Evolutionary conservation across 495 filamentous ascomycete genomes (phyloP), one percentile per base, ranked within the genome.

Genomic region (Halenospora varia): DNA sequence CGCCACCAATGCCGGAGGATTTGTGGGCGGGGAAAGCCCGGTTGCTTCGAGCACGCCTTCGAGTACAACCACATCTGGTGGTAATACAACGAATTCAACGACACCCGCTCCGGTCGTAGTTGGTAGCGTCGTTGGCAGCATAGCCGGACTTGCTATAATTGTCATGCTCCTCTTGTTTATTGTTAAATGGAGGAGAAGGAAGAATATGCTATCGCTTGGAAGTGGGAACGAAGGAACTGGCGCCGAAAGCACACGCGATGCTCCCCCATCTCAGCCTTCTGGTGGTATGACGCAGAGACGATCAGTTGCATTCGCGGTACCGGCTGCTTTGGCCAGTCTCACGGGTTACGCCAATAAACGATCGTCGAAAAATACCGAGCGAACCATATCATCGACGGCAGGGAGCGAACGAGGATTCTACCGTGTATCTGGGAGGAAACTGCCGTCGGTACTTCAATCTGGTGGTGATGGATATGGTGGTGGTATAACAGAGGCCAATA

Each of bases 401-500:
- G 69, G 65, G 1, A 77, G 75, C 2, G 78, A 79, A 39, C 77
- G 75, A 63, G 78, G 77, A 2, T 77, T 81, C 59, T 73, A 80
- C 44, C 73, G 77, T 15, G 71, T 92, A 3, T 86, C 87, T 4
- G 88, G 88, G 29, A 77, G 82, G 52, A 90, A 90, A 62, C 72
- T 92, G n/a, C 77, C 80, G 3, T 83, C 88, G 15, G 87, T 90
- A 3, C 71, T 90, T 29, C 77, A 81, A 39, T 80, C 80, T 29
- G 85, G 88, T 45, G 85, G 87, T 18, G 84, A 90, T 67, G 87
- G 87, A 2, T 90, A 84, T 63, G 80, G 81, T 56, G 86, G 82
- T 51, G 71, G 57, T 15, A 10, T 51, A 41, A 22, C 15, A 25
- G 59, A 55, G 13, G 25, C 66, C 23, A 79, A 74, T 55, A 58